Conservation (phyloP, 352 stramenopile species). For the Peronospora destructor region DNA sequence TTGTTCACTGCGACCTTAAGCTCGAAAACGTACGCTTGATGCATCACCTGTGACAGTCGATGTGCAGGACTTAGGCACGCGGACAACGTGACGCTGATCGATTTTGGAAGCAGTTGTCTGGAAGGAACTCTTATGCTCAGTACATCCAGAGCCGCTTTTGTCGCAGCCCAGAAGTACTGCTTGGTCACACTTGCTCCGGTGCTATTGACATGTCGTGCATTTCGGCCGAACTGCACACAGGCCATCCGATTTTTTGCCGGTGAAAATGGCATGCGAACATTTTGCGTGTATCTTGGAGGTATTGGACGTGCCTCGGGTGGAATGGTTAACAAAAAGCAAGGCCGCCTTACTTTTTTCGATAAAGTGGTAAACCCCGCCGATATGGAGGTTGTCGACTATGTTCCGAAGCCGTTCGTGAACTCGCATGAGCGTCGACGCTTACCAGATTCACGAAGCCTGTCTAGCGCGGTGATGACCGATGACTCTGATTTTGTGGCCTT, state of each 20-base stretch:
- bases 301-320: constrained; percentile 39
- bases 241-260: constrained; percentile 81
- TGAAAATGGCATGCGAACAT: constrained; percentile 77
- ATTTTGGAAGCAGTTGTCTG: constrained; percentile 96
- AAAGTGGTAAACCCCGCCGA: too few species aligned
- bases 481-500: too few species aligned
- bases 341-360: too few species aligned
- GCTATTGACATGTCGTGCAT: constrained; percentile 89
- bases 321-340: constrained; percentile 41
- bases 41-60: constrained; percentile 4
- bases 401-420: too few species aligned
- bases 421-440: too few species aligned
- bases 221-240: constrained; percentile 72
- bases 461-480: too few species aligned
- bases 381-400: too few species aligned
- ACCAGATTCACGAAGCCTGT: too few species aligned
- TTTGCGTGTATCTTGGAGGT: constrained; percentile 85
- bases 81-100: constrained; percentile 84
- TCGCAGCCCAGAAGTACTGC: constrained; percentile 94
- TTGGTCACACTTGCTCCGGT: constrained; percentile 81
- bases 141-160: constrained; percentile 97
- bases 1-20: constrained; percentile 98
- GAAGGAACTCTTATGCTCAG: constrained; percentile 86
- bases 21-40: constrained; percentile 92
- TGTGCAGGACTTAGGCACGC: constrained; percentile 6